Evolutionary conservation across 2,329 filamentous ascomycete species (phyloP).

Genomic region (Aspergillus pseudonomiae): DNA sequence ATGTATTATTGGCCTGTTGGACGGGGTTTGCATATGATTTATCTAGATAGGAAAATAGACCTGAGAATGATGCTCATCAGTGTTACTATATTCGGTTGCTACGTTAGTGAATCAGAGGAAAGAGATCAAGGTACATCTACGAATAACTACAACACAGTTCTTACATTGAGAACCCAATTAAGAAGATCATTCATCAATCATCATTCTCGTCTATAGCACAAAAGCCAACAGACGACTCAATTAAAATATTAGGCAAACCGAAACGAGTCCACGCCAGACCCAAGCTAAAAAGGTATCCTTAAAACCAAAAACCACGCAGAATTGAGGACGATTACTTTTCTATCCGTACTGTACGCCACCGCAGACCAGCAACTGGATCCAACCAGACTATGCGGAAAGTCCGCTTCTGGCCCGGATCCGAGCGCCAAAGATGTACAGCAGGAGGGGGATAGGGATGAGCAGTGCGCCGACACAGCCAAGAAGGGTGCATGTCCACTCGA

Average conservation of each 20-base stretch:
- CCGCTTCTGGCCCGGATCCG: slow-evolving; percentile 10
- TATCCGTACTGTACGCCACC: neutral
- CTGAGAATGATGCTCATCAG: no score
- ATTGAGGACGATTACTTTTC: neutral
- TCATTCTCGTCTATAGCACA: neutral
- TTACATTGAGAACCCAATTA: neutral
- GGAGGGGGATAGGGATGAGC: slow-evolving; percentile 33
- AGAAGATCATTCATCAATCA: neutral
- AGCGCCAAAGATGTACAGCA: slow-evolving; percentile 17
- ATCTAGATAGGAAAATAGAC: no score
- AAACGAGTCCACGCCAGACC: neutral
- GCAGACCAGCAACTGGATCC: no score
- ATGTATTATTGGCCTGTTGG: no score
- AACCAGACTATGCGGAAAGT: neutral
- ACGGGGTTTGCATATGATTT: no score
- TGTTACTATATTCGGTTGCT: no score
- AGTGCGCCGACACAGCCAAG: slow-evolving; percentile 33
- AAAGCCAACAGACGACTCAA: neutral
- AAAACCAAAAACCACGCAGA: neutral
- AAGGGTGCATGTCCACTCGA: slow-evolving; percentile 36
- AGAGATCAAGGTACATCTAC: no score
- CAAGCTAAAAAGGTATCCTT: neutral
- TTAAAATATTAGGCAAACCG: neutral
- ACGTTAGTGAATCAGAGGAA: no score
- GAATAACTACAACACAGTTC: no score